These are phyloP conservation scores for Aspergillus felis DNA, from an alignment of 2,329 filamentous ascomycete genomes.

Conservation along the genomic window DNA sequence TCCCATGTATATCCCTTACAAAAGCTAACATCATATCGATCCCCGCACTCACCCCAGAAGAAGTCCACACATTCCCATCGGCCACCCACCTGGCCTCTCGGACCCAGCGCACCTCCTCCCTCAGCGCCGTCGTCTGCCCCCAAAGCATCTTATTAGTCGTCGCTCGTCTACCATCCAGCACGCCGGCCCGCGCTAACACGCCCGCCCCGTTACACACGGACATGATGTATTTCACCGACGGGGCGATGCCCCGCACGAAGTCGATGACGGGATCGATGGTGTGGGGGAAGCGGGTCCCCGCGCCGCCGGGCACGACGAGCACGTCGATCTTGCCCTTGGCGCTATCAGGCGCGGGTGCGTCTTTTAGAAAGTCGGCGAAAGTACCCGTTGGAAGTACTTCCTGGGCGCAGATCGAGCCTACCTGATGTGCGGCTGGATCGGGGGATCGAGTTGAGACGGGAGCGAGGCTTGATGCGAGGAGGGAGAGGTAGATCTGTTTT, in stretches of 20 bases:
- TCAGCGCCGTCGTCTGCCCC: background rate
- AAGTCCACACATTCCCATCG: constrained; percentile 65
- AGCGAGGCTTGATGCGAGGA: constrained; percentile 1
- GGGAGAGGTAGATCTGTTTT: background rate
- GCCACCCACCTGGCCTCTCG: constrained; percentile 19
- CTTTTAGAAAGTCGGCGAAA: background rate
- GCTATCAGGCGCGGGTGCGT: background rate
- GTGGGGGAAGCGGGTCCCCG: constrained; percentile 2
- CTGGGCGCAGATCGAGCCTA: background rate
- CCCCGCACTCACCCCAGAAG: constrained; percentile 60
- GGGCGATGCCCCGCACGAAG: background rate
- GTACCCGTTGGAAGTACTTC: constrained; percentile 3
- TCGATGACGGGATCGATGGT: background rate
- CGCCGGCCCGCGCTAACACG: constrained; percentile 1
- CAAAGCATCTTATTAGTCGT: constrained; percentile 9
- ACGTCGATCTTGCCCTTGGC: background rate
- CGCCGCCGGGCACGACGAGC: constrained; percentile 2
- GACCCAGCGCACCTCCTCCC: constrained; percentile 1
- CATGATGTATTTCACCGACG: background rate
- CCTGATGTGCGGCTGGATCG: background rate
- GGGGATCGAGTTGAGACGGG: constrained; percentile 5
- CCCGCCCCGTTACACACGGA: constrained; percentile 1
- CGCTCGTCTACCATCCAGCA: constrained; percentile 4
- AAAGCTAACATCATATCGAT: constrained; percentile 60
- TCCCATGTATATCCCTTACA: constrained; percentile 52